Evolutionary conservation across 495 filamentous ascomycete species (phyloP).

Genomic region (Thermochaetoides thermophila): DNA sequence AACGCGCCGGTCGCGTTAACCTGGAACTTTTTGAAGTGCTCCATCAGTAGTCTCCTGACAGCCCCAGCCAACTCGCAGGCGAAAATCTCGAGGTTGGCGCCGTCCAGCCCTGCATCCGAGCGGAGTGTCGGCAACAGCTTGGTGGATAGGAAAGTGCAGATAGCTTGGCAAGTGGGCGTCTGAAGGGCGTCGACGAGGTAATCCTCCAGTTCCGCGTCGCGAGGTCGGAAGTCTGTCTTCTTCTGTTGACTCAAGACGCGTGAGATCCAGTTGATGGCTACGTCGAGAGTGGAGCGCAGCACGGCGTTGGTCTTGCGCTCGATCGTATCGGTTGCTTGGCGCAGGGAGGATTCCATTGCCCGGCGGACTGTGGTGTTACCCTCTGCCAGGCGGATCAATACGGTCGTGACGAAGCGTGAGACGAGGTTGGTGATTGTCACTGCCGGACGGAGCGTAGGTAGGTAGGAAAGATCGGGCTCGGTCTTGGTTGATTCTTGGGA

Average conservation of each 20-base stretch:
- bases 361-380: constrained; percentile 78
- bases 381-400: constrained; percentile 78
- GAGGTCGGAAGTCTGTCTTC: constrained; percentile 84
- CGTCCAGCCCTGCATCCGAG: constrained; percentile 52
- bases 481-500: constrained; percentile 61
- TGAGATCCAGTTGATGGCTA: constrained; percentile 60
- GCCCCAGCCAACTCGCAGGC: constrained; percentile 73
- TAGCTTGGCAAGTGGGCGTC: constrained; percentile 67
- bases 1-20: constrained; percentile 85
- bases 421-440: constrained; percentile 87
- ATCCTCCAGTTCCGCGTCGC: constrained; percentile 59
- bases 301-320: constrained; percentile 83
- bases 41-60: constrained; percentile 61
- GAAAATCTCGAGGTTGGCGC: constrained; percentile 62
- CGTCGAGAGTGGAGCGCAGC: constrained; percentile 75
- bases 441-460: constrained; percentile 60
- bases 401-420: constrained; percentile 74
- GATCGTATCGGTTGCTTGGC: constrained; percentile 53
- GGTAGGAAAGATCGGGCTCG: constrained; percentile 80
- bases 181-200: constrained; percentile 73
- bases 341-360: constrained; percentile 78
- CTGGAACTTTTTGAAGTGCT: constrained; percentile 86
- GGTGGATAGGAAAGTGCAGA: constrained; percentile 55
- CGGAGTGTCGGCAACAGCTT: too few species aligned
- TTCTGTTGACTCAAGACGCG: constrained; percentile 68